Conservation (phyloP, 371 early-diverging fungal species). For the Mortierella sp. region DNA sequence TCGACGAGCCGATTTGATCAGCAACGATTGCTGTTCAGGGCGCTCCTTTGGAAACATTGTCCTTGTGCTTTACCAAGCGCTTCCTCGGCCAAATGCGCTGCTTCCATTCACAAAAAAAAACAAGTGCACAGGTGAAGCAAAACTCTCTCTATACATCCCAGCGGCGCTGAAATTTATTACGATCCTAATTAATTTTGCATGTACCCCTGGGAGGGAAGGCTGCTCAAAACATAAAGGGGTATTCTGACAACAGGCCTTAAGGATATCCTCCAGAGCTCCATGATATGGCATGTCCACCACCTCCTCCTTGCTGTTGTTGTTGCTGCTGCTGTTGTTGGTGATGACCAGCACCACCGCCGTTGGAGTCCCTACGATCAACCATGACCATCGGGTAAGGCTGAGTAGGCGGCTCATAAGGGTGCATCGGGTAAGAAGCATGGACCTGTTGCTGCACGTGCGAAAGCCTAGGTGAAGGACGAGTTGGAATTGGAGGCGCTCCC, state of each 20-base stretch:
- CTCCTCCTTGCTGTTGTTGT: conserved; percentile 27
- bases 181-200: too few relatives aligned
- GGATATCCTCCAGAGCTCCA: conserved; percentile 54
- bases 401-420: conserved; percentile 35
- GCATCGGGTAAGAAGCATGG: conserved; percentile 31
- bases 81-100: too few relatives aligned
- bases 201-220: too few relatives aligned
- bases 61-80: too few relatives aligned
- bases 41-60: too few relatives aligned
- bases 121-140: too few relatives aligned
- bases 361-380: conserved; percentile 13
- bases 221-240: too few relatives aligned
- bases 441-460: conserved; percentile 22
- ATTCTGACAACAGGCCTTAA: neutral
- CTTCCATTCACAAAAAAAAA: too few relatives aligned
- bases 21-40: too few relatives aligned
- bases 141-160: too few relatives aligned
- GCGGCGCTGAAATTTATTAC: too few relatives aligned
- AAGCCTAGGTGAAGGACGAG: conserved; percentile 28
- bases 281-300: conserved; percentile 32
- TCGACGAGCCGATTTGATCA: too few relatives aligned
- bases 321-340: conserved; percentile 26
- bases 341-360: neutral
- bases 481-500: conserved; percentile 25
- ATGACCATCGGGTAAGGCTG: conserved; percentile 42